These are phyloP conservation scores for Coemansia sp. DNA, from an alignment of 192 early-diverging fungal genomes.

Conservation along the genomic window DNA sequence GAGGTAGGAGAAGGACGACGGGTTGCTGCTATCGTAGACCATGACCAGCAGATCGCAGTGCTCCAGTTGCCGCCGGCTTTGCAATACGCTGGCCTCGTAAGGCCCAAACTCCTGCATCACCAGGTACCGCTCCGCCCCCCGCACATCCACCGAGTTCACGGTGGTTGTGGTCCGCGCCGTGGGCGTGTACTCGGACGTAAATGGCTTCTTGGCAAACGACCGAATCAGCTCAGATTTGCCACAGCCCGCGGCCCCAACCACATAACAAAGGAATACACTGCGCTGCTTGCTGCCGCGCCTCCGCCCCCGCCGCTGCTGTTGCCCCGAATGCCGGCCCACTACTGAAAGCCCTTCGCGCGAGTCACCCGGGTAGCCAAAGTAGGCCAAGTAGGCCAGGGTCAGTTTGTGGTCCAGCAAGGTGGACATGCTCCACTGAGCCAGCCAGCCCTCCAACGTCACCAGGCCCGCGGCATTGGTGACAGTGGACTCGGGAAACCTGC, in stretches of 20 bases:
- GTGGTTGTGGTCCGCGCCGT: conserved; percentile 72
- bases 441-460: conserved; percentile 92
- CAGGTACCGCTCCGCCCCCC: conserved; percentile 89
- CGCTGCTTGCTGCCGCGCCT: conserved; percentile 79
- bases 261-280: conserved; percentile 90
- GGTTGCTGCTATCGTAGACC: conserved; percentile 93
- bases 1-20: conserved; percentile 90
- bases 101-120: conserved; percentile 95
- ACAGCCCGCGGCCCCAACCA: conserved; percentile 86
- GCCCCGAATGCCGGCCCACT: conserved; percentile 22
- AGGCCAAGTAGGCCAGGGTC: conserved; percentile 91
- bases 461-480: conserved; percentile 83
- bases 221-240: conserved; percentile 90
- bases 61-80: conserved; percentile 81
- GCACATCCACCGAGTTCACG: conserved; percentile 93
- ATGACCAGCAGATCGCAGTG: conserved; percentile 88
- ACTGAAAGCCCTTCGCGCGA: conserved; percentile 82
- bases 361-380: conserved; percentile 92
- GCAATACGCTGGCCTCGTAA: conserved; percentile 83
- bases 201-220: conserved; percentile 82
- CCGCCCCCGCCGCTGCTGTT: conserved; percentile 59
- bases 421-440: conserved; percentile 99
- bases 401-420: conserved; percentile 86
- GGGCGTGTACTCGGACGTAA: conserved; percentile 64
- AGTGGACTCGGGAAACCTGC: conserved; percentile 82